Evolutionary conservation across 1,284 basidiomycete genomes (phyloP).

Genomic region (Puccinia coronata): DNA sequence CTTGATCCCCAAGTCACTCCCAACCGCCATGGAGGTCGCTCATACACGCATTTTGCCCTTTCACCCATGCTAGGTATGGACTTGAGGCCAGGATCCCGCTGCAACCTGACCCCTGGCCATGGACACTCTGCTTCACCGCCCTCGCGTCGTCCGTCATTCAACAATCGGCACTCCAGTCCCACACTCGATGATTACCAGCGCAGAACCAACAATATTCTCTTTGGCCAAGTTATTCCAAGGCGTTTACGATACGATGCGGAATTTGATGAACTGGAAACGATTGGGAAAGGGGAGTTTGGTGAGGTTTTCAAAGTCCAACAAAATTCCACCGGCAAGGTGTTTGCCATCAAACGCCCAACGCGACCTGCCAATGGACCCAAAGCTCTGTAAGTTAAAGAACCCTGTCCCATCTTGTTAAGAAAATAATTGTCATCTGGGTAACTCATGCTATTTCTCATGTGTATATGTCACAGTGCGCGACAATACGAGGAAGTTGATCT

Average conservation of each 20-base stretch:
- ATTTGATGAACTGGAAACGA: constrained; percentile 27
- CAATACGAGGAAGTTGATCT: constrained; percentile 94
- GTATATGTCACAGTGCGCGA: constrained; percentile 66
- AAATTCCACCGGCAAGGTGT: constrained; percentile 63
- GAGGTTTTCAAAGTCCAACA: constrained; percentile 38
- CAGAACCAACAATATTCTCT: neutral
- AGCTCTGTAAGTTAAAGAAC: constrained; percentile 71
- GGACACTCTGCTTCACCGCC: constrained; percentile 14
- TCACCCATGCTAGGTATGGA: constrained; percentile 2
- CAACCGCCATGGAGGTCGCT: constrained; percentile 26
- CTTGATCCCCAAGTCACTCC: constrained; percentile 46
- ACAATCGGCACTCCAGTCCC: constrained; percentile 14
- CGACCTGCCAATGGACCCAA: constrained; percentile 80
- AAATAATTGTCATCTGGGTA: neutral
- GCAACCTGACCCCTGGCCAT: constrained; percentile 5
- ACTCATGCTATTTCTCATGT: constrained; percentile 52
- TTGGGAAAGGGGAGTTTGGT: constrained; percentile 45
- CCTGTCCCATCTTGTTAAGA: neutral
- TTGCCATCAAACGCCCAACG: constrained; percentile 93
- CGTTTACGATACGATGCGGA: constrained; percentile 16
- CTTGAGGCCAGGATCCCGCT: neutral
- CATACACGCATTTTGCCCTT: constrained; percentile 16
- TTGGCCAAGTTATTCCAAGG: neutral
- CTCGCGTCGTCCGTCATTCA: constrained; percentile 1
- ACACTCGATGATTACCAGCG: constrained; percentile 1